Evolutionary conservation across 1,139 yeast species (phyloP), one percentile per base, ranked within the genome.

Genomic region (Geotrichum aggregatum): DNA sequence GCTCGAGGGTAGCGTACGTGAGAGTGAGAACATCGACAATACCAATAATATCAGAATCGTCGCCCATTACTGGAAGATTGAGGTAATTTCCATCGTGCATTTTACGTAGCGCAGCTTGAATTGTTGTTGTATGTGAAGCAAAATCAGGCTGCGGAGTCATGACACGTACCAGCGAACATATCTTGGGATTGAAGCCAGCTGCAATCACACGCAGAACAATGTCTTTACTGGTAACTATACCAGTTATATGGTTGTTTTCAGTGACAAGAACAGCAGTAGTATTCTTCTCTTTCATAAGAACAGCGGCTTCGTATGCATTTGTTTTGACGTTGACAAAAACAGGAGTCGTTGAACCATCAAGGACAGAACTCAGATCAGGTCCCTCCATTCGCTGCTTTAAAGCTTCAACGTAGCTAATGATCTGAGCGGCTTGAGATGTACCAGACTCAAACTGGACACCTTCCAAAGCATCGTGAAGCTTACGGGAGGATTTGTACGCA

Each of bases 121-220:
- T 83, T 1, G 88, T 80, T 60, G 84, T 72, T 19, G 73, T 66
- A 43, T 76, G 73, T 6, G 75, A 66, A 2, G 95, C 95, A 54
- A 83, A 83, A 63, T 88, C 95, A 2, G 96, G 96, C 62, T 83
- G 89, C 1, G 95, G 91, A 1, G 96, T 88, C 96, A 88, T 88
- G 1, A 88, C 96, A 55, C 95, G 75, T 8, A 85, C 86, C 47
- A 88, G 86, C 10, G 88, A 80, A 63, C 94, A 86, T 47, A 80
- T 80, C 56, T 77, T 78, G 24, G 96, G 94, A 62, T 87, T 89
- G 52, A 87, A 73, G 0, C 95, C 95, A 16, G 95, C 91, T 3
- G 96, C 92, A 60, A 88, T 84, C 7, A 88, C 96, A 59, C 96
- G 75, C 57, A 87, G 74, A 0, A 88, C 96, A 45, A 88, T 88